Base-by-base conservation (phyloP, 345 rosid genomes). In the Angophora floribunda region DNA sequence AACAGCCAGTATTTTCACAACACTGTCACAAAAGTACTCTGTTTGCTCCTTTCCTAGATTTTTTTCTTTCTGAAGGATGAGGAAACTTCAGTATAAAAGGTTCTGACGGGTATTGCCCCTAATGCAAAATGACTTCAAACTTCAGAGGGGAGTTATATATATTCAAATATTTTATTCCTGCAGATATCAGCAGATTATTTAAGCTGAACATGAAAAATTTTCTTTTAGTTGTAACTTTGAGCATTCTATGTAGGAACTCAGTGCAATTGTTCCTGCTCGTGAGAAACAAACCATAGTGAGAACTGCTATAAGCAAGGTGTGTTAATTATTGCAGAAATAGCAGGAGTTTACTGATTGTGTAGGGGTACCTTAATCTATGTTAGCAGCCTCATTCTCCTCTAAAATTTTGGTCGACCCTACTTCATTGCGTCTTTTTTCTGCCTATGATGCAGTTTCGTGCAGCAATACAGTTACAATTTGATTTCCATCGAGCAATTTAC, bases 401-500 rank as follows among this genome's bases (percentile, higher is more conserved):
- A 49, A 32, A 50, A 41, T 52, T 51, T 61, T 85, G 67, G 87
- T 89, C 70, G 78, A 51, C 82, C 80, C 87, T 90, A 75, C 86
- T 32, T 78, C 86, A 87, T 50, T 82, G 26, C 87, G 51, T 87
- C 80, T 63, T 88, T 87, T 84, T 36, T 88, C 86, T 88, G 52
- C 44, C 85, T 89, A 52, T 51, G 61, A 86, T 93, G 94, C 96
- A 98, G 99, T 98, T 98, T 84, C 97, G 99, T 85, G 96, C 99
- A 51, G 99, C 99, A 82, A 98, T 98, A 93, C 94, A 92, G 90
- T 91, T 97, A 93, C 99, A 98, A 82, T 98, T 96, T 91, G 99
- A 97, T 92, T 98, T 98, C 91, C 99, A 97, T 90, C 92, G 99
- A 93, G 99, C 97, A 90, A 98, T 98, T 80, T 96, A 97, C 96